Evolutionary conservation across 345 rosid species (phyloP), one percentile per base, ranked within the genome.

Genomic region (Citrus cavaleriei): DNA sequence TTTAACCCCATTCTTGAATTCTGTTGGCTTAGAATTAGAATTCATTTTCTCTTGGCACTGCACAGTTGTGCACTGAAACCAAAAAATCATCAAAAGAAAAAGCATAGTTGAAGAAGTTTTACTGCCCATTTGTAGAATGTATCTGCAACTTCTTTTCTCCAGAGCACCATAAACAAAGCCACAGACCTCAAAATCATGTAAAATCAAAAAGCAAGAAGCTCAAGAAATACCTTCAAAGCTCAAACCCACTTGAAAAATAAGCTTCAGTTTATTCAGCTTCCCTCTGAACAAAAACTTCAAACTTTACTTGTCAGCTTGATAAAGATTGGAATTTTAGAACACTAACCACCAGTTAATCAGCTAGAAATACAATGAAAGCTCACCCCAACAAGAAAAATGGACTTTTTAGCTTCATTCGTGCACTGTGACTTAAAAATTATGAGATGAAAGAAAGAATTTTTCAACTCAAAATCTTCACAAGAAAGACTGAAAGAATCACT

Each of bases 401-500:
- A 70, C 73, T 30, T 74, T 18, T 38, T 30, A 9, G 68, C 32
- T 63, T 63, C 75, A 18, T 77, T 59, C 54, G 24, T 68, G 67
- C 38, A 72, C 64, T 51, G 37, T n/a, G 42, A 46, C 35, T 30
- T 32, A 18, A 69, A 22, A 13, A 72, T 28, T 64, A 81, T 32
- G 64, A 49, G 25, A 55, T 37, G 38, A 74, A 73, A 80, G 58
- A 63, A 35, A 73, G 78, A 75, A 12, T 46, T 46, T 63, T 68
- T 78, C 76, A 68, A 73, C 82, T 74, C 65, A 81, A 85, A 87
- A 84, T 87, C 90, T 88, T 90, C 84, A 73, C 78, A 77, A 77
- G 84, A 79, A 91, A 88, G 88, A 74, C 86, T 57, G 66, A 79
- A 62, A 78, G 92, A 85, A 89, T 83, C 83, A 59, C 65, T 81